Conservation (phyloP, 805 yeast genomes). For the Monosporozyma yasuniensis region DNA sequence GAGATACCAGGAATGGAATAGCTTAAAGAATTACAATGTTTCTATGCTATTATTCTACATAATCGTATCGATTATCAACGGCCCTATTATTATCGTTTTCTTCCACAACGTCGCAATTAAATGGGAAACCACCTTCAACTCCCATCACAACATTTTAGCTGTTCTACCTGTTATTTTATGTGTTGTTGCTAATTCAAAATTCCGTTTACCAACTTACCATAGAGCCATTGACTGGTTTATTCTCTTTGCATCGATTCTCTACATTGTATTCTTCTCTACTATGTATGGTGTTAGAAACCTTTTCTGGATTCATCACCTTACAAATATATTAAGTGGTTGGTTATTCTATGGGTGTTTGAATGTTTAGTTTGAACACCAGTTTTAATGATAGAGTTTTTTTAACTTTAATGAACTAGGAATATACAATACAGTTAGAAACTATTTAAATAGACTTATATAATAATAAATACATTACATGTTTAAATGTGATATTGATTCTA, state of each 20-base stretch:
- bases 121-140: slow-evolving; percentile 78
- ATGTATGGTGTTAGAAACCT: slow-evolving; percentile 73
- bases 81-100: slow-evolving; percentile 74
- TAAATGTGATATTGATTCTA: not conserved
- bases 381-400: not conserved
- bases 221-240: slow-evolving; percentile 23
- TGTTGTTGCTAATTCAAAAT: slow-evolving; percentile 46
- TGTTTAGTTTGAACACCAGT: not conserved
- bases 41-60: slow-evolving; percentile 58
- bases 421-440: not conserved
- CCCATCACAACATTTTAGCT: slow-evolving; percentile 77
- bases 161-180: slow-evolving; percentile 62
- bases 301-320: slow-evolving; percentile 75
- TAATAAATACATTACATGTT: not conserved
- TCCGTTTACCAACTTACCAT: slow-evolving; percentile 34
- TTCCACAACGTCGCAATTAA: slow-evolving; percentile 65
- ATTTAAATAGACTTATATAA: not conserved
- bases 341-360: slow-evolving; percentile 7
- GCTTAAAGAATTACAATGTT: slow-evolving; percentile 49
- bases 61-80: slow-evolving; percentile 70
- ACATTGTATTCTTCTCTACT: slow-evolving; percentile 51
- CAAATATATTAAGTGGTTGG: slow-evolving; percentile 52
- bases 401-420: not conserved
- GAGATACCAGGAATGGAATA: slow-evolving; percentile 13
- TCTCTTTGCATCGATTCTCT: slow-evolving; percentile 36